These are phyloP conservation scores for Penicillium pancosmium DNA, from an alignment of 495 filamentous ascomycete genomes.

Conservation along the genomic window DNA sequence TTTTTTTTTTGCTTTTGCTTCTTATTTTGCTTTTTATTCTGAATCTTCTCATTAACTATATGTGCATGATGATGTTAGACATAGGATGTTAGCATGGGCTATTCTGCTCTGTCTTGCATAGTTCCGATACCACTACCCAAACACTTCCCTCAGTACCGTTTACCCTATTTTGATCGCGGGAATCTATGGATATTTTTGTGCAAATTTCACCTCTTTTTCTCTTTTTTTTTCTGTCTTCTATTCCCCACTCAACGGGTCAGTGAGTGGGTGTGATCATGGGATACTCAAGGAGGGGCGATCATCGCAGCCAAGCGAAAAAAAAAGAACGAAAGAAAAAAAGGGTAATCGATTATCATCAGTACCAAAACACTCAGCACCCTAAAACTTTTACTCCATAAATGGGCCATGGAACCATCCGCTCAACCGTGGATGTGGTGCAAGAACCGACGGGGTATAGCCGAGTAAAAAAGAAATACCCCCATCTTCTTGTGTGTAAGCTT, in stretches of 20 bases:
- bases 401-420: slow-evolving; percentile 17
- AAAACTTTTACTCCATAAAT: background rate
- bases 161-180: background rate
- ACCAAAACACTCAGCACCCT: background rate
- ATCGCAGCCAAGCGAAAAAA: slow-evolving; percentile 29
- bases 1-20: background rate
- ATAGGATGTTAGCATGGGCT: too few relatives aligned
- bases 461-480: slow-evolving; percentile 15
- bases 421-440: slow-evolving; percentile 18
- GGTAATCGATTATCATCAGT: slow-evolving; percentile 1
- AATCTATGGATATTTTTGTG: background rate
- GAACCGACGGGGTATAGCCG: slow-evolving; percentile 24
- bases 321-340: slow-evolving; percentile 7
- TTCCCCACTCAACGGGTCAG: slow-evolving; percentile 25
- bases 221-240: slow-evolving; percentile 16
- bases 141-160: background rate
- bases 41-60: too few relatives aligned
- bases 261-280: slow-evolving; percentile 26
- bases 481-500: slow-evolving; percentile 15
- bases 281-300: slow-evolving; percentile 31
- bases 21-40: too few relatives aligned
- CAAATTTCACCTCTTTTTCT: slow-evolving; percentile 13
- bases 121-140: background rate
- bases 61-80: too few relatives aligned
- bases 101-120: background rate